Evolutionary conservation across 164 flowering plant genomes (phyloP).

Genomic region (Buxus sempervirens): DNA sequence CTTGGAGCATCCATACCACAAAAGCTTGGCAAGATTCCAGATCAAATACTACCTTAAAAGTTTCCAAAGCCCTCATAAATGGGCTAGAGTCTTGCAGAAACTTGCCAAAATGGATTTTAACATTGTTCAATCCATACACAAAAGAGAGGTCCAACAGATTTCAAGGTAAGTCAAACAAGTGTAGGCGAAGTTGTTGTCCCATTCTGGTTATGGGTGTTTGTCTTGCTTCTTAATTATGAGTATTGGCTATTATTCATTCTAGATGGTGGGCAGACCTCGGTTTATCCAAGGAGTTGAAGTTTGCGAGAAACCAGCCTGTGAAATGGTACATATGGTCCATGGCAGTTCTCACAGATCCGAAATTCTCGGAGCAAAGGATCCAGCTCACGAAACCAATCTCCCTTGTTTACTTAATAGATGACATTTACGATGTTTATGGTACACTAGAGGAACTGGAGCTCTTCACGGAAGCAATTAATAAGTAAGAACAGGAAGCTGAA

Average conservation of each 20-base stretch:
- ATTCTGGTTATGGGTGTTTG: no score
- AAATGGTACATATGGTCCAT: conserved; percentile 55
- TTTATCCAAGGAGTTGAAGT: conserved; percentile 33
- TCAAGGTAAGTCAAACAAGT: conserved; percentile 28
- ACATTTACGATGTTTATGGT: conserved; percentile 59
- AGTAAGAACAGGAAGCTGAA: conserved; percentile 21
- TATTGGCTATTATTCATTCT: neutral
- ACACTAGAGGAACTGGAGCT: conserved; percentile 42
- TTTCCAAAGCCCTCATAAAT: neutral
- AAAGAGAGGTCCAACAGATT: conserved; percentile 35
- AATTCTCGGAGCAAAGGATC: conserved; percentile 34
- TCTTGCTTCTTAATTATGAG: neutral
- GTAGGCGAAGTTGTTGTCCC: no score
- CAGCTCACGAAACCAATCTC: conserved; percentile 48
- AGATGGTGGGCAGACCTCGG: conserved; percentile 68
- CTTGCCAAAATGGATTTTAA: conserved; percentile 37
- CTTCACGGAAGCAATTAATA: conserved; percentile 50
- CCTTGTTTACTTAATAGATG: conserved; percentile 54
- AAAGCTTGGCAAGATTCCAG: conserved; percentile 35
- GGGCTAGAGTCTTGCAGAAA: conserved; percentile 20
- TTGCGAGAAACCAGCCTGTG: conserved; percentile 49
- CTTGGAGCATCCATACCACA: conserved; percentile 38
- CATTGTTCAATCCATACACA: conserved; percentile 29
- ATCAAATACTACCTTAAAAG: conserved; percentile 12
- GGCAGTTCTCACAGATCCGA: conserved; percentile 34